These are phyloP conservation scores for Zopfia rhizophila DNA, from an alignment of 2,329 filamentous ascomycete genomes.

Conservation along the genomic window DNA sequence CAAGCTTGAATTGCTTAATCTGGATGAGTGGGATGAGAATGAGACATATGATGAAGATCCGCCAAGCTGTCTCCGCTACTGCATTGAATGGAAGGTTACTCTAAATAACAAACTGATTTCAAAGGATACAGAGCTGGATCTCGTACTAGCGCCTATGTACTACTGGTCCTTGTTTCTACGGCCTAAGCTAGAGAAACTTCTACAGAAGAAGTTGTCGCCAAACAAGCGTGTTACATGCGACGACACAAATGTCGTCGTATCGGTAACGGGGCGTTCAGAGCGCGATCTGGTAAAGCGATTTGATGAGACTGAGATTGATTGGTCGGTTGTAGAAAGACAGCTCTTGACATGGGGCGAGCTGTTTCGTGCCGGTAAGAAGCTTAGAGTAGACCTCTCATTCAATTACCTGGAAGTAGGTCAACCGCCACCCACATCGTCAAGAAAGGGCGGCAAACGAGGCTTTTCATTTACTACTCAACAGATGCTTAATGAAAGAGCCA, in stretches of 20 bases:
- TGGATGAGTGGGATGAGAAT: too few species aligned
- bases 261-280: constrained; percentile 34
- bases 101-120: too few species aligned
- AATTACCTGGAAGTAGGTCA: constrained; percentile 45
- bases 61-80: too few species aligned
- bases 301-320: constrained; percentile 39
- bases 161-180: too few species aligned
- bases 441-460: constrained; percentile 16
- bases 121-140: too few species aligned
- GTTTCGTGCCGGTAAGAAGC: constrained; percentile 40
- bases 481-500: constrained; percentile 39
- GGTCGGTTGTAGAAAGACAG: constrained; percentile 41
- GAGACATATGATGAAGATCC: too few species aligned
- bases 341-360: constrained; percentile 34
- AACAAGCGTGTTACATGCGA: constrained; percentile 17
- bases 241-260: constrained; percentile 31
- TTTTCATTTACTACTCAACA: constrained; percentile 24
- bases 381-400: constrained; percentile 41
- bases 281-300: constrained; percentile 42
- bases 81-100: too few species aligned
- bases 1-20: too few species aligned
- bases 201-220: constrained; percentile 20
- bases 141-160: too few species aligned
- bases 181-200: constrained; percentile 19
- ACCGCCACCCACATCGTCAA: constrained; percentile 17